These are phyloP conservation scores for Coniferiporia weirii DNA, from an alignment of 1,284 basidiomycete genomes.

Conservation along the genomic window DNA sequence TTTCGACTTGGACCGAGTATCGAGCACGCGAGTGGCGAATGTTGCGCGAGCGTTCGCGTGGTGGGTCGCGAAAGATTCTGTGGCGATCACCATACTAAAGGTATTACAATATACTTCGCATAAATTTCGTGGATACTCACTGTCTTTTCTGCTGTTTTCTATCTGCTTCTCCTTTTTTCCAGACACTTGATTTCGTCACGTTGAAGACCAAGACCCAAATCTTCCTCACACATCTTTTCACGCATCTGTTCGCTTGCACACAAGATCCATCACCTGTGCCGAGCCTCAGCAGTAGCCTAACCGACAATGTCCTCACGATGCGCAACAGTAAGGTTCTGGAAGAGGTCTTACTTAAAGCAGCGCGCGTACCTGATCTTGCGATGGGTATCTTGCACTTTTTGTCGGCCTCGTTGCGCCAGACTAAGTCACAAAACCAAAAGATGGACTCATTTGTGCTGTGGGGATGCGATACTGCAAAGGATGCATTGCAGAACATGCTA, in stretches of 20 bases:
- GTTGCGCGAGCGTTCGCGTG: slow-evolving; percentile 78
- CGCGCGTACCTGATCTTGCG: slow-evolving; percentile 52
- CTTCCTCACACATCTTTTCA: slow-evolving; percentile 70
- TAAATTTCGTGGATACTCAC: background rate
- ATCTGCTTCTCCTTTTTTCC: background rate
- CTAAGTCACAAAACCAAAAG: slow-evolving; percentile 35
- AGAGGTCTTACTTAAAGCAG: slow-evolving; percentile 66
- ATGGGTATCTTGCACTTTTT: slow-evolving; percentile 70
- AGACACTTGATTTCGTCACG: slow-evolving; percentile 82
- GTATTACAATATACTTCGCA: slow-evolving; percentile 34
- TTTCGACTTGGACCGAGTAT: slow-evolving; percentile 52
- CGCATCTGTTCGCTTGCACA: slow-evolving; percentile 57
- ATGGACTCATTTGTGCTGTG: slow-evolving; percentile 50
- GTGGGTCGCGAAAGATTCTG: slow-evolving; percentile 74
- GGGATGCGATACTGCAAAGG: slow-evolving; percentile 60
- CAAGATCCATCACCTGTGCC: slow-evolving; percentile 30
- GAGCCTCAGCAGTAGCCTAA: slow-evolving; percentile 51
- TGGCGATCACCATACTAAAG: slow-evolving; percentile 78
- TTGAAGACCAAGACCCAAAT: slow-evolving; percentile 56
- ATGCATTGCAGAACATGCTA: slow-evolving; percentile 56
- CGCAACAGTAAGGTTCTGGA: slow-evolving; percentile 61
- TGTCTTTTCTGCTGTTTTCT: background rate
- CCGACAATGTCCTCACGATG: slow-evolving; percentile 34
- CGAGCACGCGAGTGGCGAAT: slow-evolving; percentile 54
- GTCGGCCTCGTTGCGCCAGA: slow-evolving; percentile 40